phyloP scores from a whole-genome alignment of 495 filamentous ascomycete genomes.

The Penicillium crystallinum region DNA sequence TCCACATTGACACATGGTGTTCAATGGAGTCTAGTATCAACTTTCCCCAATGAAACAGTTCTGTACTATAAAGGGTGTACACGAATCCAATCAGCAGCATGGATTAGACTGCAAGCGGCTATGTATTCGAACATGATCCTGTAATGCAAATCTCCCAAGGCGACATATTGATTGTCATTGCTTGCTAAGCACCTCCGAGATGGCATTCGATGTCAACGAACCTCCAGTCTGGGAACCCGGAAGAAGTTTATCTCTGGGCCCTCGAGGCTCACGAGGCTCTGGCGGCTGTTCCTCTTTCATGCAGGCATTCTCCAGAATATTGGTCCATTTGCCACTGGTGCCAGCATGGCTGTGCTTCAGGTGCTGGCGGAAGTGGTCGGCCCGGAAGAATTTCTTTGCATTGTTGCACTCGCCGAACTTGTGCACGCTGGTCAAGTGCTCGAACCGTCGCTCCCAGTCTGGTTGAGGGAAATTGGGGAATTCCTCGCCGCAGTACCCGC shows the following conservation, averaged over 20 bases:
- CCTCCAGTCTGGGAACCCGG: constrained; percentile 15
- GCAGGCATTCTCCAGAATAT: constrained; percentile 93
- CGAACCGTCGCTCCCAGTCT: constrained; percentile 80
- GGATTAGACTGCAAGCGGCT: neutral
- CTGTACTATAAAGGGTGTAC: neutral
- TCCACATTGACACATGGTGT: no score
- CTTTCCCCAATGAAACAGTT: neutral
- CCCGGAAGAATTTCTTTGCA: constrained; percentile 95
- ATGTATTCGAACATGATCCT: neutral
- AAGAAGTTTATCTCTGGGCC: constrained; percentile 19
- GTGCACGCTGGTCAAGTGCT: constrained; percentile 83
- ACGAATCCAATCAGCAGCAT: neutral
- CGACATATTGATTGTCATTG: constrained; percentile 19
- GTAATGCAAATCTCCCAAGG: neutral
- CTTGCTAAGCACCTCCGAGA: constrained; percentile 32
- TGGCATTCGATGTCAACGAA: constrained; percentile 31
- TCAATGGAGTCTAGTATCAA: no score
- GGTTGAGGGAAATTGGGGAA: constrained; percentile 65
- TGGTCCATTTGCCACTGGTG: constrained; percentile 97
- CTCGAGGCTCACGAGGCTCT: constrained; percentile 13
- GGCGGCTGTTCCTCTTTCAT: constrained; percentile 81
- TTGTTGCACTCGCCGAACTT: constrained; percentile 99
- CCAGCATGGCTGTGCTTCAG: constrained; percentile 97
- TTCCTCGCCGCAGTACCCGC: constrained; percentile 94
- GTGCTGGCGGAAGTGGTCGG: constrained; percentile 97